A percentile compares a stretch with the other conserved stretches of the same genome.
Evolutionary conservation across 139 green algal genomes (phyloP).

Genomic region (Diplosphaera chodatii): DNA sequence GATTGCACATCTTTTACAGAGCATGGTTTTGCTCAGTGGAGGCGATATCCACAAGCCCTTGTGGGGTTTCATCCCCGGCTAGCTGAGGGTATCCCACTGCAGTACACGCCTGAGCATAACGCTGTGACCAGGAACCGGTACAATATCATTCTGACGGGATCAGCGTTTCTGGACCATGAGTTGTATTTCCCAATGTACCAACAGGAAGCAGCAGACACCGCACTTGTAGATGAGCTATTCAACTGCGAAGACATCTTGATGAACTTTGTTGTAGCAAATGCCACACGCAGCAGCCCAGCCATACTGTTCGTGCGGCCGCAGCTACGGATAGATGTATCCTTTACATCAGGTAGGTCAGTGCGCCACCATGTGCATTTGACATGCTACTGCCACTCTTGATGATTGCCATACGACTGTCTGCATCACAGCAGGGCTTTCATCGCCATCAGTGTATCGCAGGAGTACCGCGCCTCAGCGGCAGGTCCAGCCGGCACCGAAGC

Average conservation of each 20-base stretch:
- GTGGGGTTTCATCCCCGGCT: constrained; percentile 33
- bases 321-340: neutral
- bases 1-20: constrained; percentile 26
- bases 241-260: constrained; percentile 51
- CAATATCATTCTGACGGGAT: constrained; percentile 43
- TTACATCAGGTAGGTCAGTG: neutral
- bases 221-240: constrained; percentile 35
- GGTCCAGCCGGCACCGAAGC: neutral
- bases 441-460: neutral
- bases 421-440: too few species aligned
- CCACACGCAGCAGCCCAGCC: neutral
- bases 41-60: constrained; percentile 17
- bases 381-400: too few species aligned
- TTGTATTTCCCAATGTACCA: constrained; percentile 26
- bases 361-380: too few species aligned
- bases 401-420: too few species aligned
- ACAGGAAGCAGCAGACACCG: neutral
- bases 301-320: neutral
- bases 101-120: constrained; percentile 17
- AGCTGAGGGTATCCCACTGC: constrained; percentile 11
- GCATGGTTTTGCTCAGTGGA: constrained; percentile 28
- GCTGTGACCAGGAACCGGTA: constrained; percentile 28
- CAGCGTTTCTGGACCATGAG: constrained; percentile 36
- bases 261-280: constrained; percentile 42
- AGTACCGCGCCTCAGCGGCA: neutral